phyloP scores from a whole-genome alignment of 2,329 filamentous ascomycete genomes.

The Aspergillus intermedius region DNA sequence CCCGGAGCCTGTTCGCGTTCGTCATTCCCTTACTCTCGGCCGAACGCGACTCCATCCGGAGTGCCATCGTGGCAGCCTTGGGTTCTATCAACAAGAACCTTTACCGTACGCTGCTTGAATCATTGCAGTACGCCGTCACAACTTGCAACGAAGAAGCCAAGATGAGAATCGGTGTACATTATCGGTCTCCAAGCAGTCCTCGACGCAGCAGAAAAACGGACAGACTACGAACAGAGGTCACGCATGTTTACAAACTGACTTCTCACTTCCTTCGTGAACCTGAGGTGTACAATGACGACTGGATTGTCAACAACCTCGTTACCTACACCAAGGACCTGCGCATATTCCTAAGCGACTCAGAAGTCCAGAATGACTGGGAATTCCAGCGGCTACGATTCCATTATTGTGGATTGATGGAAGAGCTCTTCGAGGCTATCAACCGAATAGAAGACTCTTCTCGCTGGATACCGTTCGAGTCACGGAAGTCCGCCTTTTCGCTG shows the following conservation, averaged over 20 bases:
- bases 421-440: conserved; percentile 86
- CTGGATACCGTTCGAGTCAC: conserved; percentile 96
- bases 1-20: conserved; percentile 81
- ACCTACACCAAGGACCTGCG: conserved; percentile 88
- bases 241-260: conserved; percentile 90
- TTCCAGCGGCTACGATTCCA: conserved; percentile 87
- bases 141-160: conserved; percentile 86
- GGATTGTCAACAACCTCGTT: conserved; percentile 81
- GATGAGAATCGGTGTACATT: conserved; percentile 66
- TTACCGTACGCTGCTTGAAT: conserved; percentile 83
- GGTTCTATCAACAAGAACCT: conserved; percentile 94
- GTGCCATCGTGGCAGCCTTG: conserved; percentile 83
- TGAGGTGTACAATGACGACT: conserved; percentile 77
- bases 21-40: conserved; percentile 81
- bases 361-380: conserved; percentile 90
- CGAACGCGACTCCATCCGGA: conserved; percentile 71
- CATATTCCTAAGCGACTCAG: conserved; percentile 87
- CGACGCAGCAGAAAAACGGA: conserved; percentile 79
- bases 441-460: conserved; percentile 74
- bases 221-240: conserved; percentile 83
- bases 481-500: conserved; percentile 88
- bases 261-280: conserved; percentile 77
- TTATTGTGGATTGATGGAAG: conserved; percentile 90
- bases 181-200: conserved; percentile 75
- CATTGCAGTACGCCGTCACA: conserved; percentile 76